Evolutionary conservation across 805 yeast species (phyloP).

Genomic region (Starmerella scarabaei): DNA sequence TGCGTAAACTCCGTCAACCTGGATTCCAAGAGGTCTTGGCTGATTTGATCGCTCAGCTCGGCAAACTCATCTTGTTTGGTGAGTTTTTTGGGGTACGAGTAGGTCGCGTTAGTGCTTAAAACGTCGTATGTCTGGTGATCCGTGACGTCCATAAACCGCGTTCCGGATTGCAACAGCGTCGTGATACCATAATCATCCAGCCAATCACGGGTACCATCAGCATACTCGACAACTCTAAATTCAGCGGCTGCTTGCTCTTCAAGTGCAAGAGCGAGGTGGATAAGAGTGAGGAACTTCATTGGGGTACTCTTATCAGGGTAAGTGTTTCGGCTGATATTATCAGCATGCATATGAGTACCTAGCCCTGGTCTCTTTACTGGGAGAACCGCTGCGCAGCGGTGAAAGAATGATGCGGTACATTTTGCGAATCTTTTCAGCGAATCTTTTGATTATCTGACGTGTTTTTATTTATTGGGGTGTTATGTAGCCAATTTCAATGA

Average conservation of each 20-base stretch:
- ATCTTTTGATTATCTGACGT: no score
- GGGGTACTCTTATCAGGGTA: no score
- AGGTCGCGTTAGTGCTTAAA: not conserved
- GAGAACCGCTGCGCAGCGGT: no score
- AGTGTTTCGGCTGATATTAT: no score
- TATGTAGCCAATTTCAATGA: no score
- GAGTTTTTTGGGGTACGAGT: conserved; percentile 38
- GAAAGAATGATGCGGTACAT: no score
- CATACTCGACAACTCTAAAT: not conserved
- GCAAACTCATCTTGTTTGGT: conserved; percentile 31
- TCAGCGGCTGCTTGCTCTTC: not conserved
- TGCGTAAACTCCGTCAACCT: conserved; percentile 50
- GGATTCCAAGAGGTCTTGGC: conserved; percentile 34
- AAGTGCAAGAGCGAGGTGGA: not conserved
- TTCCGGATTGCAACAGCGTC: not conserved
- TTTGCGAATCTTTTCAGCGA: no score
- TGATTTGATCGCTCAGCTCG: conserved; percentile 33
- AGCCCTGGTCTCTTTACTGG: no score
- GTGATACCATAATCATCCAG: not conserved
- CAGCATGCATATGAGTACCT: no score
- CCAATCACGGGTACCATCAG: not conserved
- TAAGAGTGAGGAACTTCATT: not conserved
- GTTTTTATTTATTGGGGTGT: no score
- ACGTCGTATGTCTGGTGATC: not conserved
- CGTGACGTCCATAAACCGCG: conserved; percentile 3